Evolutionary conservation across 768 basidiomycete species (phyloP).

Genomic region (Ramaria sp.): DNA sequence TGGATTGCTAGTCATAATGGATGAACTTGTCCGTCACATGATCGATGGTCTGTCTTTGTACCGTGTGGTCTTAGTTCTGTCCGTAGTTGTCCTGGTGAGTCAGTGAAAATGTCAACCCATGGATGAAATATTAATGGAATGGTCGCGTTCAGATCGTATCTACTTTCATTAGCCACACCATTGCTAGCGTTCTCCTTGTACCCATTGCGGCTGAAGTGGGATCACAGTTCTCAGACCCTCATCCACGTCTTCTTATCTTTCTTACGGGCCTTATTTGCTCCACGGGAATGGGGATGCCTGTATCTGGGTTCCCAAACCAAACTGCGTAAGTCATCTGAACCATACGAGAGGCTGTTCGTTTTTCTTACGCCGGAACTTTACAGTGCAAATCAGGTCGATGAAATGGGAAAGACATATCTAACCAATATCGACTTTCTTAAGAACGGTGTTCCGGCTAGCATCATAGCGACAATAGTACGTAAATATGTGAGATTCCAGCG

Average conservation of each 20-base stretch:
- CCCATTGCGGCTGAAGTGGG: slow-evolving; percentile 93
- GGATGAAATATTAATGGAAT: background rate
- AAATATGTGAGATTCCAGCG: background rate
- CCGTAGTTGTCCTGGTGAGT: slow-evolving; percentile 58
- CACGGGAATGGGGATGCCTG: slow-evolving; percentile 96
- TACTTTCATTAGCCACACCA: slow-evolving; percentile 97
- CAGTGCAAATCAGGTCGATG: slow-evolving; percentile 89
- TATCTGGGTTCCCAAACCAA: slow-evolving; percentile 98
- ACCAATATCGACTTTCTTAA: slow-evolving; percentile 82
- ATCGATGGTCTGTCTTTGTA: slow-evolving; percentile 57
- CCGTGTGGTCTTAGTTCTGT: slow-evolving; percentile 59
- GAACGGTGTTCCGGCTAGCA: slow-evolving; percentile 89
- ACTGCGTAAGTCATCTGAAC: slow-evolving; percentile 59
- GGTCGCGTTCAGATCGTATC: slow-evolving; percentile 54
- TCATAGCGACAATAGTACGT: slow-evolving; percentile 74
- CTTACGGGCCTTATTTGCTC: slow-evolving; percentile 89
- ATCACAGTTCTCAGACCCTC: slow-evolving; percentile 55
- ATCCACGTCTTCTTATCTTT: slow-evolving; percentile 81
- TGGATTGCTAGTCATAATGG: slow-evolving; percentile 76
- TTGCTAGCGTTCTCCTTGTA: slow-evolving; percentile 92
- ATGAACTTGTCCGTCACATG: slow-evolving; percentile 43
- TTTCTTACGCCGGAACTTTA: slow-evolving; percentile 6
- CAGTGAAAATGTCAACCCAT: slow-evolving; percentile 12
- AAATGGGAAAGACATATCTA: slow-evolving; percentile 83
- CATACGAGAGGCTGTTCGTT: slow-evolving; percentile 3